Conservation (phyloP, 345 rosid genomes). For the Excoecaria agallocha region DNA sequence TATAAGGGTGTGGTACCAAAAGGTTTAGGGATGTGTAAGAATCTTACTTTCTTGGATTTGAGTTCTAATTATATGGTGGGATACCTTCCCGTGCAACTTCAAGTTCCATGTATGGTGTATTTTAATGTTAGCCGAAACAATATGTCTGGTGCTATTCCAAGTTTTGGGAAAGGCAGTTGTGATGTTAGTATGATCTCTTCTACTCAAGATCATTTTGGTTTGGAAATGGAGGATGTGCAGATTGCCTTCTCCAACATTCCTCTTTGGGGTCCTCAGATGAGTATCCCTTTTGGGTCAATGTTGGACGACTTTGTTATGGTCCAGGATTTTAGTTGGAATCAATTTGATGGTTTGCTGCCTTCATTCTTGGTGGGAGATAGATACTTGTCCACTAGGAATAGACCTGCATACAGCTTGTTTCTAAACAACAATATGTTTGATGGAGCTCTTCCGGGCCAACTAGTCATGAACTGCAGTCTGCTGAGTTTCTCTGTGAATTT, state of each 20-base stretch:
- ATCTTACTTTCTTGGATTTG: constrained; percentile 57
- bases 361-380: constrained; percentile 41
- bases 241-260: constrained; percentile 31
- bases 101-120: constrained; percentile 54
- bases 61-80: constrained; percentile 55
- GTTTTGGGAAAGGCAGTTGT: constrained; percentile 35
- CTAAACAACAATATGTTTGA: constrained; percentile 48
- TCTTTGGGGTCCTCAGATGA: constrained; percentile 34
- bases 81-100: constrained; percentile 42
- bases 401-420: constrained; percentile 39
- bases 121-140: constrained; percentile 55
- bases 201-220: constrained; percentile 14
- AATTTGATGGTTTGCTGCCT: constrained; percentile 47
- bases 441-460: constrained; percentile 38
- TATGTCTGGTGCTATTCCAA: constrained; percentile 45
- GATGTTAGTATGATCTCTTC: constrained; percentile 19
- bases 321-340: constrained; percentile 64
- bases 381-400: constrained; percentile 23
- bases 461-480: constrained; percentile 40
- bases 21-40: constrained; percentile 43
- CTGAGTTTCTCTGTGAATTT: constrained; percentile 46
- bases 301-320: constrained; percentile 20
- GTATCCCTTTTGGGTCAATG: constrained; percentile 8
- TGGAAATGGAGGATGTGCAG: constrained; percentile 35
- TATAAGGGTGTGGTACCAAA: constrained; percentile 38